Percentiles rank a stretch among this genome's conserved stretches.
phyloP scores from a whole-genome alignment of 2,329 filamentous ascomycete species.

The Pseudogymnoascus sp. region DNA sequence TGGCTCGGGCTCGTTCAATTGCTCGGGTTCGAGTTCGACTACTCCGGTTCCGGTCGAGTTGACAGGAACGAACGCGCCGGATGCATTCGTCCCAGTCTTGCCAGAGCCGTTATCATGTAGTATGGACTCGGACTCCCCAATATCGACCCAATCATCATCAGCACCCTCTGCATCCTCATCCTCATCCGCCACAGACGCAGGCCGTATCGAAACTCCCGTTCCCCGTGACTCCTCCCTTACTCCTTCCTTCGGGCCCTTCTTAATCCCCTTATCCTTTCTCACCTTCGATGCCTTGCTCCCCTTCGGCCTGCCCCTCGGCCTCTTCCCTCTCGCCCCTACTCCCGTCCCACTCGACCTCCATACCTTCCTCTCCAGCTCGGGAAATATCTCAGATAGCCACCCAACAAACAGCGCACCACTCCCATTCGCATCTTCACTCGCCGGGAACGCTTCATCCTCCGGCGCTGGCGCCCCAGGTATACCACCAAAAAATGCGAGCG shows the following conservation, averaged over 20 bases:
- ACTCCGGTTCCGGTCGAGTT: constrained; percentile 15
- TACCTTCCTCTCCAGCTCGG: constrained; percentile 27
- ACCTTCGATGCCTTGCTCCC: constrained; percentile 45
- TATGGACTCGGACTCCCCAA: constrained; percentile 22
- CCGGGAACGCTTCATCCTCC: constrained; percentile 43
- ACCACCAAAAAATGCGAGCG: constrained; percentile 55
- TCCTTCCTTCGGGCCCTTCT: constrained; percentile 32
- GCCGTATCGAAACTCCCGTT: neutral
- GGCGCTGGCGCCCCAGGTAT: constrained; percentile 47
- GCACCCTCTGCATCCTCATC: constrained; percentile 13
- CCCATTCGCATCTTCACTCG: constrained; percentile 48
- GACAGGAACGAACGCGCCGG: neutral
- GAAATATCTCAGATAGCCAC: constrained; percentile 58
- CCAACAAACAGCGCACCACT: constrained; percentile 50
- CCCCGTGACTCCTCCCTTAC: neutral
- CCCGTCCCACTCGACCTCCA: constrained; percentile 17
- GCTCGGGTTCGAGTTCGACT: neutral
- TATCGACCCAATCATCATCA: constrained; percentile 40
- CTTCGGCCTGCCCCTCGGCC: constrained; percentile 46
- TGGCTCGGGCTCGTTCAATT: neutral
- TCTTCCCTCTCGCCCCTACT: constrained; percentile 36
- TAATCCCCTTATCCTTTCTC: constrained; percentile 41
- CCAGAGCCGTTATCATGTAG: neutral
- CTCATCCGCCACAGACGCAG: neutral
- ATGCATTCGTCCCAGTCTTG: neutral